Percentiles rank a stretch among this genome's conserved stretches.
Evolutionary conservation across 1,284 basidiomycete species (phyloP).

Genomic region (Hypsizygus ulmarius): DNA sequence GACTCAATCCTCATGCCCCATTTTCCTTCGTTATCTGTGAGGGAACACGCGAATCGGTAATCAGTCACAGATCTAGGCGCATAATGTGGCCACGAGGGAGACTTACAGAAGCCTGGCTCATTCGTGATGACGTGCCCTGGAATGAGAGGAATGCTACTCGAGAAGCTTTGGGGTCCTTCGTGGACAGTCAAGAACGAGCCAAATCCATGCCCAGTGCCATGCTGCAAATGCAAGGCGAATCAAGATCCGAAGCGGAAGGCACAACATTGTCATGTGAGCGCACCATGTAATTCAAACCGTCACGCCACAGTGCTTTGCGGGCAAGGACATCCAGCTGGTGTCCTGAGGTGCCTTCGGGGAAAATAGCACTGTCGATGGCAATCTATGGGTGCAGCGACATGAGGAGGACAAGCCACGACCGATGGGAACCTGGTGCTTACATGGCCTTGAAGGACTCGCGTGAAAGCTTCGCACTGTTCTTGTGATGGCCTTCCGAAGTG

Average conservation of each 20-base stretch:
- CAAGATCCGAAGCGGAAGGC: slow-evolving; percentile 11
- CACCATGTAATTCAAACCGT: slow-evolving; percentile 81
- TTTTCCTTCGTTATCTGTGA: slow-evolving; percentile 73
- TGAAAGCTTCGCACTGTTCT: slow-evolving; percentile 89
- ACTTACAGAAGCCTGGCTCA: slow-evolving; percentile 82
- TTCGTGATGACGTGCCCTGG: slow-evolving; percentile 90
- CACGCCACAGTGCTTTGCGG: slow-evolving; percentile 83
- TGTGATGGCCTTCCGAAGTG: slow-evolving; percentile 83
- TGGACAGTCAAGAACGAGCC: slow-evolving; percentile 81
- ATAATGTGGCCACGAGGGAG: slow-evolving; percentile 13
- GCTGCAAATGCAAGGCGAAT: slow-evolving; percentile 41
- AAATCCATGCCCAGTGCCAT: slow-evolving; percentile 83
- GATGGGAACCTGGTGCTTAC: slow-evolving; percentile 42
- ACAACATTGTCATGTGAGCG: slow-evolving; percentile 24
- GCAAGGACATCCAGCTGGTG: slow-evolving; percentile 82
- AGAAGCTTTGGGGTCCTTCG: slow-evolving; percentile 74
- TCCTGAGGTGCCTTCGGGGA: slow-evolving; percentile 86
- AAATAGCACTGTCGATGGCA: slow-evolving; percentile 85
- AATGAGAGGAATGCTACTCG: slow-evolving; percentile 60
- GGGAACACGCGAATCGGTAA: slow-evolving; percentile 16
- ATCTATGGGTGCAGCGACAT: slow-evolving; percentile 50
- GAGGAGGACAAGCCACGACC: neutral
- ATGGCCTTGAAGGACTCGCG: slow-evolving; percentile 94
- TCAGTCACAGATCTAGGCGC: slow-evolving; percentile 16
- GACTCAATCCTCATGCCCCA: slow-evolving; percentile 93